Evolutionary conservation across 208 protist species (phyloP), one percentile per base, ranked within the genome.

Genomic region (Trypanosoma conorhini): DNA sequence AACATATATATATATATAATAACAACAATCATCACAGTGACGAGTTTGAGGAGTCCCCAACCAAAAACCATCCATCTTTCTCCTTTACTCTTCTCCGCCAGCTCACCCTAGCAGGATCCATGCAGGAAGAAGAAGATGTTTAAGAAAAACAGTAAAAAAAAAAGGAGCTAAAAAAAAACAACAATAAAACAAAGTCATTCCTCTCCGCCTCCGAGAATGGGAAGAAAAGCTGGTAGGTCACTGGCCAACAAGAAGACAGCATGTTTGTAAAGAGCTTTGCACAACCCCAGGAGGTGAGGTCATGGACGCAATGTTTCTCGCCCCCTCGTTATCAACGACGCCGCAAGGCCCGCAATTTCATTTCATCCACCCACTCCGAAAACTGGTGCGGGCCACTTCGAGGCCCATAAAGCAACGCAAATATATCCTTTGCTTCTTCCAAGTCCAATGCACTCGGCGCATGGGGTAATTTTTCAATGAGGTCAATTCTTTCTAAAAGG

Each of bases 331-430:
- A 21, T 66, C 58, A 57, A 15, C 67, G 46, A 22, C 42, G 46
- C 19, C 72, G 65, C 15, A 90, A 67, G 1, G 76, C 71, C n/a
- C 75, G 67, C 40, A 86, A 59, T 17, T 72, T 68, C 19, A 86
- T 58, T n/a, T 86, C 72, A 40, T 87, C 85, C 24, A 87, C 70
- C 86, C 82, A 91, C 57, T 77, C 67, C 17, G 62, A 74, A 70
- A 81, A 91, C 72, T 81, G 77, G 15, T 59, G 68, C 64, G 77
- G 59, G 19, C 82, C 82, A 13, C 28, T 22, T 44, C 73, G 71
- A 19, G 77, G 40, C 15, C 83, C 86, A 66, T 87, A 91, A 17
- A 91, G 67, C 62, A 80, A 65, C 19, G 56, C 62, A 64, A 91
- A 91, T 58, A 82, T 80, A 56, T 62, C 62, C 58, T 81, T 65